Evolutionary conservation across 1,284 basidiomycete genomes (phyloP).

Genomic region (Crepidotus sp.): DNA sequence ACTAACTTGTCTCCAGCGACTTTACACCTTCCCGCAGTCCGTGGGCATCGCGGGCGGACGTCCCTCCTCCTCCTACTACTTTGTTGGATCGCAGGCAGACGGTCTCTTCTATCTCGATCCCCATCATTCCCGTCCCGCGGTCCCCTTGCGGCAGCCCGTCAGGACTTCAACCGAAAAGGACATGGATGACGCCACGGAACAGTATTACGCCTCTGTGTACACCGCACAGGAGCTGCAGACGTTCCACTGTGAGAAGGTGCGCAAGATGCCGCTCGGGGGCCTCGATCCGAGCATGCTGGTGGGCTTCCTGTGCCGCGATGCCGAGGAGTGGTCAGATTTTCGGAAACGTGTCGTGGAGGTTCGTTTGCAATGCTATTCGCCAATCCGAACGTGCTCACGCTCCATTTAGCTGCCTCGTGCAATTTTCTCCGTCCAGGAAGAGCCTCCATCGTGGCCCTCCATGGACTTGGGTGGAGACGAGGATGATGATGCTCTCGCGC

Average conservation of each 20-base stretch:
- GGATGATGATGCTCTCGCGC: slow-evolving; percentile 15
- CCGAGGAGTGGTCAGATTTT: slow-evolving; percentile 81
- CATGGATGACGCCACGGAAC: slow-evolving; percentile 14
- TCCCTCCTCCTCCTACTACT: slow-evolving; percentile 95
- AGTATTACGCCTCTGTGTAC: slow-evolving; percentile 36
- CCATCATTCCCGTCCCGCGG: slow-evolving; percentile 77
- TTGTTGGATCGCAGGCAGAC: slow-evolving; percentile 87
- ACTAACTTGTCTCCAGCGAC: slow-evolving; percentile 36
- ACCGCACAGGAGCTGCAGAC: slow-evolving; percentile 64
- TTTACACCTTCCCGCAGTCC: slow-evolving; percentile 87
- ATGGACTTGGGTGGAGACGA: slow-evolving; percentile 20
- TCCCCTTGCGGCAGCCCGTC: slow-evolving; percentile 54
- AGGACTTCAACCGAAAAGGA: slow-evolving; percentile 7
- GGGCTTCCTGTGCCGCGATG: slow-evolving; percentile 81
- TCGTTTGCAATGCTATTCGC: slow-evolving; percentile 21
- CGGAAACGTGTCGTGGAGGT: slow-evolving; percentile 66
- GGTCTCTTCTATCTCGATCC: slow-evolving; percentile 95
- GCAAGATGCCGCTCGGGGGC: slow-evolving; percentile 87
- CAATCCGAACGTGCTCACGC: slow-evolving; percentile 10
- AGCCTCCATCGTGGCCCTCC: slow-evolving; percentile 74
- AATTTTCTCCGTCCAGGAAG: slow-evolving; percentile 79
- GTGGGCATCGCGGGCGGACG: slow-evolving; percentile 95
- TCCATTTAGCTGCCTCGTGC: slow-evolving; percentile 52
- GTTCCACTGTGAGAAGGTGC: slow-evolving; percentile 89
- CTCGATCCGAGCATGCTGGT: slow-evolving; percentile 96